Conservation (phyloP, 2,329 filamentous ascomycete genomes). For the Fusarium sp. region DNA sequence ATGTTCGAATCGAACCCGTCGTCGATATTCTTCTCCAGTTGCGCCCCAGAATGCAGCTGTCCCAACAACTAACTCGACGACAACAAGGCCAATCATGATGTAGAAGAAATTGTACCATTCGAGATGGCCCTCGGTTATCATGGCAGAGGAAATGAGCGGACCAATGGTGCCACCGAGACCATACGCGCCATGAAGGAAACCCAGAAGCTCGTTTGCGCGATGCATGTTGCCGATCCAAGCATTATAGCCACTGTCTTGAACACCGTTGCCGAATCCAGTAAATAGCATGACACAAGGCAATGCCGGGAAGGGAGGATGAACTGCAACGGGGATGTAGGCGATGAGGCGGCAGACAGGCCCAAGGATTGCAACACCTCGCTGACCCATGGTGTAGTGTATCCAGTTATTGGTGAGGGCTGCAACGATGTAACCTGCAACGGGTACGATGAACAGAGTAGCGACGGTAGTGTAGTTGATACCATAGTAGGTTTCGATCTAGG, state of each 20-base stretch:
- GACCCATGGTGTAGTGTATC: conserved; percentile 76
- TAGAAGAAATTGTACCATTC: conserved; percentile 85
- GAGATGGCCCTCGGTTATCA: conserved; percentile 74
- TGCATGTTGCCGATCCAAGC: conserved; percentile 79
- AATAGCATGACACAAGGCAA: conserved; percentile 76
- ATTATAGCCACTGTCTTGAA: conserved; percentile 74
- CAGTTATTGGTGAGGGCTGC: conserved; percentile 76
- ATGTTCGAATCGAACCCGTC: conserved; percentile 46
- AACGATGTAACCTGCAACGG: conserved; percentile 74
- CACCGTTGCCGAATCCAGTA: conserved; percentile 79
- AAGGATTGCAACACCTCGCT: conserved; percentile 78
- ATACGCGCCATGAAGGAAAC: conserved; percentile 80
- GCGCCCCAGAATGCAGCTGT: conserved; percentile 74
- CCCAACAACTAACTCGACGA: conserved; percentile 68
- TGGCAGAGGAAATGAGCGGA: conserved; percentile 79
- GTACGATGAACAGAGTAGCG: conserved; percentile 77
- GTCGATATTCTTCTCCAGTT: conserved; percentile 68
- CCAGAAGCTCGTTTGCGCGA: conserved; percentile 79
- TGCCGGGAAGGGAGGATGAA: conserved; percentile 79
- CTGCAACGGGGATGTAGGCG: conserved; percentile 74
- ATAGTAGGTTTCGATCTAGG: conserved; percentile 66
- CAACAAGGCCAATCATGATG: conserved; percentile 74
- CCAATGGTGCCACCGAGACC: conserved; percentile 78
- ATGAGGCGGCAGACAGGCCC: conserved; percentile 74
- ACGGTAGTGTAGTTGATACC: conserved; percentile 72